These are phyloP conservation scores for Arabis alpina DNA, from an alignment of 345 rosid genomes.

Conservation along the genomic window DNA sequence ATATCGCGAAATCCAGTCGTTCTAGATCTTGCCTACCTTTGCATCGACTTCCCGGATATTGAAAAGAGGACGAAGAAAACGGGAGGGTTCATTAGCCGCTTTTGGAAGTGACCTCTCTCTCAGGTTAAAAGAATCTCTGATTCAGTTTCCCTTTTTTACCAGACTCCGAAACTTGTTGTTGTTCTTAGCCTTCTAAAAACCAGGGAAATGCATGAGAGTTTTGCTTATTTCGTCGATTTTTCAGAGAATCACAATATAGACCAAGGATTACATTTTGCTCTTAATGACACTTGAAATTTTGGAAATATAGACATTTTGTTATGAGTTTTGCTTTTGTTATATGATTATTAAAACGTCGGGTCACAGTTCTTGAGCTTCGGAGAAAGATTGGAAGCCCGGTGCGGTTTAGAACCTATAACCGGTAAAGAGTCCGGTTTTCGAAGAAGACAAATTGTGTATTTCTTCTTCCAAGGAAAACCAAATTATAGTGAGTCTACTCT, in stretches of 20 bases:
- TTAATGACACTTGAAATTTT: slow-evolving; percentile 26
- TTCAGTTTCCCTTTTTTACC: slow-evolving; percentile 11
- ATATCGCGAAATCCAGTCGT: slow-evolving; percentile 85
- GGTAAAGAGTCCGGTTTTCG: background rate
- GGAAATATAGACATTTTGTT: slow-evolving; percentile 17
- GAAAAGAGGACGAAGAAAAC: slow-evolving; percentile 87
- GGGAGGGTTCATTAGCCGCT: slow-evolving; percentile 73
- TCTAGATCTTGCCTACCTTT: slow-evolving; percentile 74
- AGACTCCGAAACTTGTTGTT: background rate
- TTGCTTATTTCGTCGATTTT: slow-evolving; percentile 5
- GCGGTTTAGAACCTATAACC: background rate
- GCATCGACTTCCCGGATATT: slow-evolving; percentile 76
- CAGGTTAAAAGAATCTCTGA: slow-evolving; percentile 22
- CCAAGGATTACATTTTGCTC: slow-evolving; percentile 7
- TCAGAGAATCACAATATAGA: slow-evolving; percentile 30
- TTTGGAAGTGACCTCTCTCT: slow-evolving; percentile 42
- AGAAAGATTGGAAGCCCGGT: background rate
- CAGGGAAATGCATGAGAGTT: slow-evolving; percentile 8
- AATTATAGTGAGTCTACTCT: no score
- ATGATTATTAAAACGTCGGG: background rate
- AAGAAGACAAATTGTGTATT: no score
- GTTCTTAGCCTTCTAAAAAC: slow-evolving; percentile 10
- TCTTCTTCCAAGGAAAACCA: no score
- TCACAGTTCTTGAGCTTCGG: background rate
- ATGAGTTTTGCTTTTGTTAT: background rate